Evolutionary conservation across 2,329 filamentous ascomycete genomes (phyloP).

Genomic region (Sporothrix phasma): DNA sequence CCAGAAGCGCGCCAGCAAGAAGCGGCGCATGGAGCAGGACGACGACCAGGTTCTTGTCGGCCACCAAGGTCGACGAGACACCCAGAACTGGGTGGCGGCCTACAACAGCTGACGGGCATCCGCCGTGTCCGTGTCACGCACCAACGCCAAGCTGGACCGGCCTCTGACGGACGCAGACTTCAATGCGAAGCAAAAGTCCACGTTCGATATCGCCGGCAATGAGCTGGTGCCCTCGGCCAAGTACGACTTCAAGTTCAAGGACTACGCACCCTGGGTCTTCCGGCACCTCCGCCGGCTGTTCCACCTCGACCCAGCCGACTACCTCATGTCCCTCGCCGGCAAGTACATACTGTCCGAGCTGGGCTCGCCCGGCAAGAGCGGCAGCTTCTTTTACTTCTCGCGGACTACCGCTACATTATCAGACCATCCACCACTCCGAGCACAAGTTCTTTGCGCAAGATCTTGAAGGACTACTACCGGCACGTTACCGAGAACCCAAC

Average conservation of each 20-base stretch:
- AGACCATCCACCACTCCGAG: slow-evolving; percentile 94
- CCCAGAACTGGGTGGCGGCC: slow-evolving; percentile 92
- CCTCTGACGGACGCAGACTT: slow-evolving; percentile 88
- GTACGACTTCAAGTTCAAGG: slow-evolving; percentile 99
- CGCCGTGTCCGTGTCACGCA: slow-evolving; percentile 91
- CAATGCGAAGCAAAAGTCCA: slow-evolving; percentile 90
- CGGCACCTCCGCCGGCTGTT: slow-evolving; percentile 81
- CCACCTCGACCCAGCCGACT: slow-evolving; percentile 89
- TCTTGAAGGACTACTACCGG: slow-evolving; percentile 83
- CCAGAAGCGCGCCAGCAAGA: slow-evolving; percentile 82
- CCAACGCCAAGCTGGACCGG: slow-evolving; percentile 92
- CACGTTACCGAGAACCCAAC: slow-evolving; percentile 88
- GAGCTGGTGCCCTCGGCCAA: slow-evolving; percentile 96
- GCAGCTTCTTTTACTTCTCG: slow-evolving; percentile 99
- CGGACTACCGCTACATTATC: slow-evolving; percentile 99
- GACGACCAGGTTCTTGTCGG: slow-evolving; percentile 92
- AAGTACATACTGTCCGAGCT: slow-evolving; percentile 98
- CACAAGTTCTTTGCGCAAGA: slow-evolving; percentile 78
- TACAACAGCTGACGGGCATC: slow-evolving; percentile 99
- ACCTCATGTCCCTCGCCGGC: slow-evolving; percentile 93
- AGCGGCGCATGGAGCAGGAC: slow-evolving; percentile 71
- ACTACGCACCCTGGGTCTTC: slow-evolving; percentile 99
- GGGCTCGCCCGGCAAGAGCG: slow-evolving; percentile 93
- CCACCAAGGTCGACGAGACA: slow-evolving; percentile 93
- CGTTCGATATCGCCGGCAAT: slow-evolving; percentile 96